Evolutionary conservation across 352 stramenopile species (phyloP), one percentile per base, ranked within the genome.

Genomic region (Peronospora belbahrii): DNA sequence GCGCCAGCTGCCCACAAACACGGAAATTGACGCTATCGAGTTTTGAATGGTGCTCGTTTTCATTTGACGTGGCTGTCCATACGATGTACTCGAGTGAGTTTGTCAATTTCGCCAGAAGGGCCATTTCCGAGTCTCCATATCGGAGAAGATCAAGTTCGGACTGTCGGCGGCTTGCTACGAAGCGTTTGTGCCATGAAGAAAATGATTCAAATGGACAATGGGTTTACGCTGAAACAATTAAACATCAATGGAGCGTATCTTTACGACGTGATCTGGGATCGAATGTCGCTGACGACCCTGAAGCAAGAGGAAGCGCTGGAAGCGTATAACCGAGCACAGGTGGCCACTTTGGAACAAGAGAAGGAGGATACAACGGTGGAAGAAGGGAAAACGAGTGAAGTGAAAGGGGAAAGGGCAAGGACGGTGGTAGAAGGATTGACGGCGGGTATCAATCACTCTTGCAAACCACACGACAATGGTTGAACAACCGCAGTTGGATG

Each of bases 21-120:
- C 64, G 15, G 64, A 82, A 38, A 61, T 81, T 34, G 66, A 81
- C 33, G 58, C 62, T 7, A 47, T 71, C 4, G 70, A 81, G 3
- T 81, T 81, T 54, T 81, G 3, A 56, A 78, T 6, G 70, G 70
- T 20, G 70, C 70, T 13, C 52, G 65, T 4, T 76, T 78, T 41
- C 66, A 18, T 74, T 56, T 32, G 70, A 82, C 36, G 23, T 74
- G 17, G 65, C 56, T 2, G 59, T 77, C 49, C 49, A 76, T 35
- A 70, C 65, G 13, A 75, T 82, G 65, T 78, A 82, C 57, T 76
- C 59, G 52, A 61, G 30, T 13, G 67, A 78, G 49, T 74, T 82
- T 28, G 49, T 76, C 10, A 73, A 75, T 28, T 78, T 67, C 22
- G 62, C 70, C 14, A 61, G 40, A 20, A 60, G 66, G n/a, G 55